Percentiles rank a stretch among this genome's conserved stretches.
phyloP scores from a whole-genome alignment of 208 protist species.

The Angomonas desouzai region DNA sequence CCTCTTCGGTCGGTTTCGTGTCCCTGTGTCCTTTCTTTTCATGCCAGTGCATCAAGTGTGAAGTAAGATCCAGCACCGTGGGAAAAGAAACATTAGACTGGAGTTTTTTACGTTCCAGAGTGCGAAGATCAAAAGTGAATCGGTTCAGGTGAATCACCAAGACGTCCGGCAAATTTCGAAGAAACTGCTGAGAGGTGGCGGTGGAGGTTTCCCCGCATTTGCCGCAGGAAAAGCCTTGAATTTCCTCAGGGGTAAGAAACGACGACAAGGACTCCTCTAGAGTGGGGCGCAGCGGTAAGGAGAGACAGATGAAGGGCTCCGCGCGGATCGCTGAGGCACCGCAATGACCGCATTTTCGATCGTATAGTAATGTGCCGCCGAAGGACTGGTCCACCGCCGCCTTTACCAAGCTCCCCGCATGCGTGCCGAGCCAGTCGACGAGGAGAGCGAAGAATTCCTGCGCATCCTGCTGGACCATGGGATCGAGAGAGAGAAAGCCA shows the following conservation, averaged over 20 bases:
- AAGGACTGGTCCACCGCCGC: slow-evolving; percentile 38
- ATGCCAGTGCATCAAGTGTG: slow-evolving; percentile 53
- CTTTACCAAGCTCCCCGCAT: slow-evolving; percentile 40
- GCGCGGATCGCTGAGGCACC: slow-evolving; percentile 45
- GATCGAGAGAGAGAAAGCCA: slow-evolving; percentile 60
- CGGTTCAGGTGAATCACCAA: slow-evolving; percentile 74
- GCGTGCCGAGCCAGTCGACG: slow-evolving; percentile 63
- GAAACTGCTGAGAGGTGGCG: slow-evolving; percentile 67
- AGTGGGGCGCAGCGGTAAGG: slow-evolving; percentile 52
- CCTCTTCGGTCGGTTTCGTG: not conserved
- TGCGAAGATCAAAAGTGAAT: slow-evolving; percentile 70
- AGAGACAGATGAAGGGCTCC: slow-evolving; percentile 69
- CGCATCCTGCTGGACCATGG: slow-evolving; percentile 73
- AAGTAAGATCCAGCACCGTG: slow-evolving; percentile 50
- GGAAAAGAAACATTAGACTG: slow-evolving; percentile 47
- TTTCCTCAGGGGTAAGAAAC: slow-evolving; percentile 56
- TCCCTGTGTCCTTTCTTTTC: slow-evolving; percentile 20
- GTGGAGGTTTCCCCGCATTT: slow-evolving; percentile 40
- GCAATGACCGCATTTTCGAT: slow-evolving; percentile 64
- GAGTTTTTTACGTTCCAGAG: slow-evolving; percentile 62
- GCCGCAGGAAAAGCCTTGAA: slow-evolving; percentile 72
- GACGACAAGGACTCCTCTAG: slow-evolving; percentile 55
- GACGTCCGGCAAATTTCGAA: slow-evolving; percentile 71
- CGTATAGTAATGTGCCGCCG: slow-evolving; percentile 63
- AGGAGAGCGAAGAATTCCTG: slow-evolving; percentile 78